These are phyloP conservation scores for Dicorynia guianensis DNA, from an alignment of 306 rosid species.

Conservation along the genomic window DNA sequence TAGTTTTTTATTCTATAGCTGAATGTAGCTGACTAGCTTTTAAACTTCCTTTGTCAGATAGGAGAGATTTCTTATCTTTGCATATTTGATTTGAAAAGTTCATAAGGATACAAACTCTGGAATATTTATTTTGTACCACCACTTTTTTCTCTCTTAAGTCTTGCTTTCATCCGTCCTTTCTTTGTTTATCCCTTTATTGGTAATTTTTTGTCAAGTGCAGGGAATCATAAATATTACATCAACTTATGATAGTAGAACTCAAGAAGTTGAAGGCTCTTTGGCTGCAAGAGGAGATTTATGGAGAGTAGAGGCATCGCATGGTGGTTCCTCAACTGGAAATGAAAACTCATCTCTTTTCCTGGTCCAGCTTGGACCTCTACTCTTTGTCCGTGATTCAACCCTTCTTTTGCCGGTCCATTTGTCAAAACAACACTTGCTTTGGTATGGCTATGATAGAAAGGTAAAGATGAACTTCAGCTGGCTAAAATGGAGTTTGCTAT, in stretches of 20 bases:
- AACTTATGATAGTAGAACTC: constrained; percentile 88
- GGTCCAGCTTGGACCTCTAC: constrained; percentile 96
- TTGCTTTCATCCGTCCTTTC: constrained; percentile 7
- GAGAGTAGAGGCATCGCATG: constrained; percentile 95
- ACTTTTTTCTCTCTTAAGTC: background rate
- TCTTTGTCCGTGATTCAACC: constrained; percentile 89
- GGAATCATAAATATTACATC: constrained; percentile 76
- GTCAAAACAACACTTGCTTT: constrained; percentile 94
- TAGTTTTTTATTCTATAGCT: constrained; percentile 7
- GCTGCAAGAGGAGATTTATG: constrained; percentile 96
- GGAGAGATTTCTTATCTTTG: constrained; percentile 7
- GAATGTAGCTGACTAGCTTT: constrained; percentile 16
- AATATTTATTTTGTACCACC: constrained; percentile 15
- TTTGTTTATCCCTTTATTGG: constrained; percentile 31
- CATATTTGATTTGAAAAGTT: background rate
- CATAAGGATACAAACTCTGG: constrained; percentile 14
- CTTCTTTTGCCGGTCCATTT: constrained; percentile 94
- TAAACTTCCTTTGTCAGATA: constrained; percentile 1
- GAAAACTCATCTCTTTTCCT: constrained; percentile 85
- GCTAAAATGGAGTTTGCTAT: background rate
- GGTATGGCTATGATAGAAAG: constrained; percentile 99
- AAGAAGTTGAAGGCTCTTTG: constrained; percentile 80
- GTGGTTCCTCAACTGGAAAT: constrained; percentile 77
- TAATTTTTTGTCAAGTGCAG: constrained; percentile 51
- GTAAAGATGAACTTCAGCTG: constrained; percentile 43